These are phyloP conservation scores for Linaria vulgaris DNA, from an alignment of 257 asterid species.

Conservation along the genomic window DNA sequence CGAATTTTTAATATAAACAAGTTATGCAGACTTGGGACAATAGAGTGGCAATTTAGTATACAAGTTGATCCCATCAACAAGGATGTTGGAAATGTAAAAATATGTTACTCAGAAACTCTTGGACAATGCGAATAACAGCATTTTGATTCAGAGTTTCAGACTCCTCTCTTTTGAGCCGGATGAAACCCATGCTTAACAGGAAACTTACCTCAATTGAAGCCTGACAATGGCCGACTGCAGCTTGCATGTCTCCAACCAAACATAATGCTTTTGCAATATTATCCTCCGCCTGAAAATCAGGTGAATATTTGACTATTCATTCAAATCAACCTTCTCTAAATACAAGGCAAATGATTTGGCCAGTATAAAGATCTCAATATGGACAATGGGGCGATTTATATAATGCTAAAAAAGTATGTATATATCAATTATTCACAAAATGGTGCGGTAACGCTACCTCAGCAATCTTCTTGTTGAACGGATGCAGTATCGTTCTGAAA, in stretches of 20 bases:
- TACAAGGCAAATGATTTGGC: slow-evolving; percentile 9
- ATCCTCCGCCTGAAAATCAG: slow-evolving; percentile 67
- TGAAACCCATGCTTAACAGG: slow-evolving; percentile 19
- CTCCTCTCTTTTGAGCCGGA: background rate
- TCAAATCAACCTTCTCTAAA: background rate
- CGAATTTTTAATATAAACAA: background rate
- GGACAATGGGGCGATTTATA: too few species aligned
- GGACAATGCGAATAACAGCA: too few species aligned
- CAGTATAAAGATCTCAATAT: slow-evolving; percentile 2
- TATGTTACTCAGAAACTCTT: background rate
- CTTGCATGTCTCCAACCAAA: slow-evolving; percentile 57
- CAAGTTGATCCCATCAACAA: slow-evolving; percentile 14
- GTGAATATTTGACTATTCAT: slow-evolving; percentile 12
- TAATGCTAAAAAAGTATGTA: background rate
- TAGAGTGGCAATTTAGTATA: background rate
- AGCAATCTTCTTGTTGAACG: slow-evolving; percentile 79
- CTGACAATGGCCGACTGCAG: slow-evolving; percentile 70
- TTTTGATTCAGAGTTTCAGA: background rate
- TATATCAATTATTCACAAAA: background rate
- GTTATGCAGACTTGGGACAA: background rate
- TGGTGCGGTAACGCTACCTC: slow-evolving; percentile 49
- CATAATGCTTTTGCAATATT: slow-evolving; percentile 72
- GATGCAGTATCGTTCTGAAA: slow-evolving; percentile 52
- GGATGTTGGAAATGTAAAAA: background rate
- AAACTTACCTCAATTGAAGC: slow-evolving; percentile 67